Evolutionary conservation across 768 basidiomycete genomes (phyloP).

Genomic region (Dentipellis fragilis): DNA sequence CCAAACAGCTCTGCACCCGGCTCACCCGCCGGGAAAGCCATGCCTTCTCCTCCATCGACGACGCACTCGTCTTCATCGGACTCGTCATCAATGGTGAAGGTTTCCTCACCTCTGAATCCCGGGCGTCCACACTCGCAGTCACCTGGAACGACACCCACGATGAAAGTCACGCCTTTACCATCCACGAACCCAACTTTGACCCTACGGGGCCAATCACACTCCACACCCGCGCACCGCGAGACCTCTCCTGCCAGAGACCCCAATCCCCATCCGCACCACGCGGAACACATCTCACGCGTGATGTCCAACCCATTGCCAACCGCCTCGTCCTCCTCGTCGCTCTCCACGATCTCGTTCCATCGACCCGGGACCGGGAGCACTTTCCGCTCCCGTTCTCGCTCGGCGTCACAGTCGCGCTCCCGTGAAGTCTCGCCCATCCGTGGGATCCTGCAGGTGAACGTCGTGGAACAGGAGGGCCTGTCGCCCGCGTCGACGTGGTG

Average conservation of each 20-base stretch:
- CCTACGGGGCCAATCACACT: neutral
- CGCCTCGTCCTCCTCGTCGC: conserved; percentile 7
- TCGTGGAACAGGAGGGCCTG: conserved; percentile 1
- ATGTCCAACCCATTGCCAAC: conserved; percentile 9
- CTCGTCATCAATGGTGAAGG: neutral
- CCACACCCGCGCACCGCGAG: neutral
- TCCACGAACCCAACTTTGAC: neutral
- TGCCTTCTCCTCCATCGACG: neutral
- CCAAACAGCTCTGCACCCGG: neutral
- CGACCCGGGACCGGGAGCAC: neutral
- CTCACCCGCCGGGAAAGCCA: neutral
- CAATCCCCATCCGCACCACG: neutral
- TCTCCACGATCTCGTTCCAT: conserved; percentile 4
- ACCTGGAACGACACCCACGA: neutral
- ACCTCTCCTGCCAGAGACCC: neutral
- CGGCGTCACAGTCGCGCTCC: conserved; percentile 2
- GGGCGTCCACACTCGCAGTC: neutral
- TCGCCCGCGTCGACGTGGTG: conserved; percentile 16
- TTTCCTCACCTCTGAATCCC: conserved; percentile 1
- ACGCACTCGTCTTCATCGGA: neutral
- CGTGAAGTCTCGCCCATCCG: neutral
- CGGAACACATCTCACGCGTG: conserved; percentile 9
- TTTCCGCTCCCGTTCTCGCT: conserved; percentile 11
- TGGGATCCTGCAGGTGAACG: conserved; percentile 1
- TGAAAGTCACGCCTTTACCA: neutral